Evolutionary conservation across 495 filamentous ascomycete genomes (phyloP), one percentile per base, ranked within the genome.

Genomic region (Copromyces sp.): DNA sequence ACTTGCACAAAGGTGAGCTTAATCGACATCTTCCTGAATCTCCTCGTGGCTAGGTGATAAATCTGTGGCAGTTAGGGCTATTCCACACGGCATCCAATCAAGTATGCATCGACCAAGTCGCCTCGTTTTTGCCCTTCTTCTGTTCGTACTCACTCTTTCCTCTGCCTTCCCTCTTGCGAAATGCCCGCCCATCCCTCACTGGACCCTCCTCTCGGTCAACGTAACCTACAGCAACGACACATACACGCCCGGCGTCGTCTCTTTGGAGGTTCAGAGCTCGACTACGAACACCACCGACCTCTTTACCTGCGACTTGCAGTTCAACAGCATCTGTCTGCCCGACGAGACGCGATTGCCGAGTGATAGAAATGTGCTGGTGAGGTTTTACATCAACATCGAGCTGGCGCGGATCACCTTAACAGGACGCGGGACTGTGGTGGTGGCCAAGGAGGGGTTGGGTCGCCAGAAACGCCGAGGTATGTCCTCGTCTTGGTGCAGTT

Each of bases 141-240:
- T 53, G 1, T 14, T 3, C 1, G 9, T 53, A 3, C 12, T 29
- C 2, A 53, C 3, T 29, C 9, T 53, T 14, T 11, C 45, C 4
- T 53, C 9, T 53, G n/a, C 45, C 9, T n/a, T 24, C 20, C 12
- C 9, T 29, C 9, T 0, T 1, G 0, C 45, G 2, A 11, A 11
- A 53, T 17, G 12, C 14, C 24, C 53, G 9, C 29, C 29, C 6
- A 29, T 72, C 24, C 73, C 73, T 5, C 29, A 47, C 39, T 74
- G 73, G 70, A 65, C 45, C 5, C 20, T 74, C 8, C 9, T 44
- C 17, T 59, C 44, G 7, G 17, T 70, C 44, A 47, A 53, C 24
- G 29, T 72, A 37, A 69, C 45, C 12, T 74, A 72, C 38, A 70
- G 73, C 68, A 40, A 70, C 39, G 71, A 72, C 17, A 72, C 73